These are phyloP conservation scores for Agastache rugosa DNA, from an alignment of 257 asterid species.

Conservation along the genomic window DNA sequence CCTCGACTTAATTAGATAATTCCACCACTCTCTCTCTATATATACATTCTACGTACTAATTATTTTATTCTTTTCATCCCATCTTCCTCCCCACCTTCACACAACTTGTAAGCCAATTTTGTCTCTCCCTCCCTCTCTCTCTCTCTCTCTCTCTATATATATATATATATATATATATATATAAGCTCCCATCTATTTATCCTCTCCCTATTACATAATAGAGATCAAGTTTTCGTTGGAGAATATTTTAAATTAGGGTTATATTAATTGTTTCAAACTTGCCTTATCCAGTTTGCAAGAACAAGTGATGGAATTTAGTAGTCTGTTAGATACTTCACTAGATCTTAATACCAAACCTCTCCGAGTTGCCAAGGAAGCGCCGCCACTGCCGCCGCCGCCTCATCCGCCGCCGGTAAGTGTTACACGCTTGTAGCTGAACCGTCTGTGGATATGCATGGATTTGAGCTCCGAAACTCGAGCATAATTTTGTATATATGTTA, in stretches of 20 bases:
- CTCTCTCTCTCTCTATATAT: neutral
- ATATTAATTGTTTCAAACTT: too few relatives aligned
- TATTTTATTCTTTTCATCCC: neutral
- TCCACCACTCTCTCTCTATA: slow-evolving; percentile 37
- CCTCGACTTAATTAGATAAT: neutral
- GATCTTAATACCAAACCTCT: slow-evolving; percentile 63
- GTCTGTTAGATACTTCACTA: slow-evolving; percentile 71
- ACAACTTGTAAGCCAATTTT: slow-evolving; percentile 28
- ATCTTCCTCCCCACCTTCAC: slow-evolving; percentile 45
- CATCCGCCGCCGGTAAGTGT: neutral
- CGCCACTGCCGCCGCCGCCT: neutral
- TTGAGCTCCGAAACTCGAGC: neutral
- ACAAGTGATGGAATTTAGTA: slow-evolving; percentile 61
- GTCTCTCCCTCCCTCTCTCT: slow-evolving; percentile 4
- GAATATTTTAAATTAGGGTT: too few relatives aligned
- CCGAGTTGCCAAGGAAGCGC: slow-evolving; percentile 36
- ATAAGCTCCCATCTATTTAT: neutral
- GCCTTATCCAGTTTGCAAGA: neutral
- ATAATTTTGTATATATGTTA: neutral
- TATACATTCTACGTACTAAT: neutral
- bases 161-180: slow-evolving; percentile 32
- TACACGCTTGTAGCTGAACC: neutral
- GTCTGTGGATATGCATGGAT: neutral
- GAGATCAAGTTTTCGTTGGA: too few relatives aligned
- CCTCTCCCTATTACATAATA: neutral